These are phyloP conservation scores for Saprolegnia parasitica DNA, from an alignment of 352 stramenopile species.

Conservation along the genomic window DNA sequence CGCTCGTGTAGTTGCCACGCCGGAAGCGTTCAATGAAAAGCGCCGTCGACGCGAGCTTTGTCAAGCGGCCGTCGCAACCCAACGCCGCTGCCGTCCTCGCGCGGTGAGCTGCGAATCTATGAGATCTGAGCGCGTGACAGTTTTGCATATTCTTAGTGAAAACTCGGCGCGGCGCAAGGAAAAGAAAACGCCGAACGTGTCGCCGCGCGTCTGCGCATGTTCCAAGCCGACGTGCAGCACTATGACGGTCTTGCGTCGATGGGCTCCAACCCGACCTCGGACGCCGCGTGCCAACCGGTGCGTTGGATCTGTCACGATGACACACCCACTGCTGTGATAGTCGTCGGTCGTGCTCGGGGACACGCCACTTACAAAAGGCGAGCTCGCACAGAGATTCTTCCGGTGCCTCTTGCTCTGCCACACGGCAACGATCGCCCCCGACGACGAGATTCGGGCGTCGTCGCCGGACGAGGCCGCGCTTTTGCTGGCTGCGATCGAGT, in stretches of 20 bases:
- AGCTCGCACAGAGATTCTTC: slow-evolving; percentile 48
- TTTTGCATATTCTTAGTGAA: background rate
- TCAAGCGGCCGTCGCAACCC: slow-evolving; percentile 5
- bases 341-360: background rate
- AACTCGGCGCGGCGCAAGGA: slow-evolving; percentile 5
- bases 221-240: slow-evolving; percentile 13
- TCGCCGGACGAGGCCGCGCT: slow-evolving; percentile 81
- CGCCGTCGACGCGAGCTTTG: background rate
- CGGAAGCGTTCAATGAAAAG: background rate
- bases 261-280: background rate
- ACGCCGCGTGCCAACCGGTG: background rate
- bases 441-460: slow-evolving; percentile 42
- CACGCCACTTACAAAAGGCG: background rate
- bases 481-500: slow-evolving; percentile 70
- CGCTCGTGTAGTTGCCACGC: background rate
- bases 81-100: background rate
- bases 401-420: slow-evolving; percentile 76
- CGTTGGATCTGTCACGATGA: background rate
- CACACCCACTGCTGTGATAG: background rate
- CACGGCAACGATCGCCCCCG: slow-evolving; percentile 48
- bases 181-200: slow-evolving; percentile 11
- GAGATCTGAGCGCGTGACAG: too few species aligned
- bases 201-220: slow-evolving; percentile 6
- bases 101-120: background rate
- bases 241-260: slow-evolving; percentile 4